Conservation (phyloP, 163 green algal species). For the Smithsoniella earleae region DNA sequence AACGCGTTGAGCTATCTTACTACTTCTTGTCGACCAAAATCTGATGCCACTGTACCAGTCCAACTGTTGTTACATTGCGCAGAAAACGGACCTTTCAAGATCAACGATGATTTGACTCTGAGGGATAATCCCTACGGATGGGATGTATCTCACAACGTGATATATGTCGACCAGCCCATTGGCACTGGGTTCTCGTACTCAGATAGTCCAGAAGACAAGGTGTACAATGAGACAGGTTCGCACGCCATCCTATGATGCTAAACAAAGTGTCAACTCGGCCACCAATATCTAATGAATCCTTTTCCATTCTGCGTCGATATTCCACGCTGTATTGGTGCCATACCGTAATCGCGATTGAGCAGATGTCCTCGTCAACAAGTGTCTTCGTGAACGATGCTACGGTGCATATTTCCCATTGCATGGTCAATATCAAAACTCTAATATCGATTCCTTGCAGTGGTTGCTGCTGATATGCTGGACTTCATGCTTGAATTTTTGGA, state of each 20-base stretch:
- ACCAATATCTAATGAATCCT: no score
- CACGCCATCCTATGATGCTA: no score
- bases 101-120: slow-evolving; percentile 47
- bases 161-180: slow-evolving; percentile 88
- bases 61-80: slow-evolving; percentile 1
- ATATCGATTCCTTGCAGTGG: no score
- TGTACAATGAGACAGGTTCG: slow-evolving; percentile 50
- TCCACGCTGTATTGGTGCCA: no score
- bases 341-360: no score
- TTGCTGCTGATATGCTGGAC: slow-evolving; percentile 85
- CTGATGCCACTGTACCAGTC: no score
- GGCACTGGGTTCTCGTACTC: slow-evolving; percentile 86
- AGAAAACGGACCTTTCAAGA: slow-evolving; percentile 59
- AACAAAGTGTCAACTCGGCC: no score
- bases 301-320: no score
- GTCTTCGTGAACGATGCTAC: no score
- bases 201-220: slow-evolving; percentile 47
- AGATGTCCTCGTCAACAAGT: no score
- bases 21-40: slow-evolving; percentile 52
- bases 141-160: slow-evolving; percentile 57
- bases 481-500: slow-evolving; percentile 78
- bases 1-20: slow-evolving; percentile 6
- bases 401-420: no score
- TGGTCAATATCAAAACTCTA: no score
- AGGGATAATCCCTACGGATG: slow-evolving; percentile 52